Evolutionary conservation across 2,329 filamentous ascomycete genomes (phyloP), one percentile per base, ranked within the genome.

Genomic region (Conoideocrella luteorostrata): DNA sequence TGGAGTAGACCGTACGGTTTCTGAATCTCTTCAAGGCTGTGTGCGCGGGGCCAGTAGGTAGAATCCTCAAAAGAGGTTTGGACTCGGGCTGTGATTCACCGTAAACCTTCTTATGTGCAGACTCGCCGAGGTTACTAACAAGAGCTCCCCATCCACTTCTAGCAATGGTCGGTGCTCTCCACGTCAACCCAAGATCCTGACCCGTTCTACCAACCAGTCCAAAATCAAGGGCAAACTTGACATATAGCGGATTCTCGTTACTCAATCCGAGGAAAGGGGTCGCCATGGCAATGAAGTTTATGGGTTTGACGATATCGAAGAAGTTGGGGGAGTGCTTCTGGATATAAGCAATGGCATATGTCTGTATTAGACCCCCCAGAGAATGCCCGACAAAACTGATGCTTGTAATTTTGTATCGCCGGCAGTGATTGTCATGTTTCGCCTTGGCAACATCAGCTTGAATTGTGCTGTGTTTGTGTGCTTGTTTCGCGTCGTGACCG

Each of bases 311-410:
- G 5, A 81, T 69, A 39, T 90, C 77, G 56, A 97, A 97, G 61
- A 97, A 97, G 9, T 83, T 70, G 1, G 91, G 91, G 1, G 88
- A 95, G 61, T 97, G 89, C 60, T 96, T 96, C 56, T 96, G 86
- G 36, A 97, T 95, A 61, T 97, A 97, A 7, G 90, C 91, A 46
- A 97, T 83, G 2, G 91, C 91, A 60, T 97, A 97, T 0, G 86
- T 95, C 62, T 97, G 91, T 13, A 95, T 77, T 15, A 95, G 71
- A 0, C 91, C 91, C 22, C 91, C 91, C 0, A 97, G 77, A 0
- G 90, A 96, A 65, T 97, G 91, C 0, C 83, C 89, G 45, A 97
- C 78, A 59, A 97, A 95, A 58, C 90, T 96, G 61, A 97, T 96
- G 61, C 89, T 95, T 10, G 89, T 93, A 56, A 95, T 88, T 52